Base-by-base conservation (phyloP, 495 filamentous ascomycete genomes). In the Pyrenopolyporus hunteri region DNA sequence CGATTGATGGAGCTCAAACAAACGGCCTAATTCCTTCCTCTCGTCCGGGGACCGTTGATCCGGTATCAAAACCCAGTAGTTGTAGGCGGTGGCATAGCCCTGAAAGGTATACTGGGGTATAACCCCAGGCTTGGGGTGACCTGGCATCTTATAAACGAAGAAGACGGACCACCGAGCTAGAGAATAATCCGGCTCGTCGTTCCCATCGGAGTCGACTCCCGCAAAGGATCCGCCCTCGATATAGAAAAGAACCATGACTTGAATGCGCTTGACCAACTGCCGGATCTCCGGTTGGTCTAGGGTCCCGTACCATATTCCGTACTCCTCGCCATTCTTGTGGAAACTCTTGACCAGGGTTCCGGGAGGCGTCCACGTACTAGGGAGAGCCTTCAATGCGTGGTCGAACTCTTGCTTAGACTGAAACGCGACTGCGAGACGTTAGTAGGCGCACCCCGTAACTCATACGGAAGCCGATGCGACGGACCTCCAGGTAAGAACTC, bases 71-170 rank as follows among this genome's bases (percentile, higher is more conserved):
- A 82, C 76, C 71, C 85, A 89, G 74, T 91, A 91, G n/a, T 90
- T 86, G 73, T 97, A 96, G 25, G 90, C 86, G 8, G 93, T 97
- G 17, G 87, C 85, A 75, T 94, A 96, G 54, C 93, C 93, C 39
- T 88, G 86, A 53, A 97, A 86, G 0, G 84, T 81, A 70, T 95
- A 96, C 7, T 79, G 75, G 9, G 80, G 82, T 23, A 74, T 76
- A 9, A 73, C 73, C 23, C 79, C 71, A 2, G 76, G 74, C n/a
- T 76, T 67, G 7, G 80, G 70, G 9, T 49, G 45, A 6, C 71
- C 58, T n/a, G 81, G 73, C 70, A 86, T 89, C 63, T 88, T 83
- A 70, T 97, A 96, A 2, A 82, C 73, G 57, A 97, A 90, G 74
- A 88, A 98, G 14, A 97, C 79, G 0, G 88, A 91, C 94, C 94